Base-by-base conservation (phyloP, 2,329 filamentous ascomycete genomes). In the Colletotrichum coccodes region DNA sequence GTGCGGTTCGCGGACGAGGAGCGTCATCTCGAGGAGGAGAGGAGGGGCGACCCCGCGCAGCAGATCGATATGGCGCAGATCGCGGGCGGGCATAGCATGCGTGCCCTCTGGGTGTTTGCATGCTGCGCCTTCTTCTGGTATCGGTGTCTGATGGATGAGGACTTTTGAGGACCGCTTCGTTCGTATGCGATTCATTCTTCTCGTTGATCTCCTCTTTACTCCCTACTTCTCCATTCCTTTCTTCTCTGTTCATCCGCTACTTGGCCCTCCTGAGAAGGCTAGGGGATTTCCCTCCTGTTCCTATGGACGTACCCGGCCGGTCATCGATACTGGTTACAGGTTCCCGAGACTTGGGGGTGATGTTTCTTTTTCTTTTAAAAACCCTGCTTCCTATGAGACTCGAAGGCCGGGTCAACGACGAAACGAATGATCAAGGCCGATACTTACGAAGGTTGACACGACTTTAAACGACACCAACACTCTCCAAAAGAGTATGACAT, bases 101-200 rank as follows among this genome's bases (percentile, higher is more conserved):
- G 47, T 26, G 38, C 23, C 42, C 53, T 68, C n/a, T 68, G 60
- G 38, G 46, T 64, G 65, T 68, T 59, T 64, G 60, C 65, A 9
- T 68, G 65, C 18, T 68, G 65, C 8, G 60, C 54, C 21, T 68
- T 64, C 47, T 68, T 68, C 47, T 68, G 65, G 42, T 68, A 68
- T 53, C 65, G 65, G 30, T 68, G 65, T 28, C 11, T 68, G 23
- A 64, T 53, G 65, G 60, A 68, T 44, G 65, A 68, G 46, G 60
- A 68, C n/a, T 68, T 64, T 40, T 68, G 60, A 68, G 6, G 49
- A n/a, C 34, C n/a, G n/a, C n/a, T n/a, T n/a, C n/a, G n/a, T n/a
- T n/a, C n/a, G n/a, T n/a, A n/a, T n/a, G n/a, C n/a, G n/a, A n/a
- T n/a, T n/a, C n/a, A n/a, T n/a, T n/a, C n/a, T n/a, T 34, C 5